These are phyloP conservation scores for Hansfordia pulvinata DNA, from an alignment of 2,329 filamentous ascomycete species.

Conservation along the genomic window DNA sequence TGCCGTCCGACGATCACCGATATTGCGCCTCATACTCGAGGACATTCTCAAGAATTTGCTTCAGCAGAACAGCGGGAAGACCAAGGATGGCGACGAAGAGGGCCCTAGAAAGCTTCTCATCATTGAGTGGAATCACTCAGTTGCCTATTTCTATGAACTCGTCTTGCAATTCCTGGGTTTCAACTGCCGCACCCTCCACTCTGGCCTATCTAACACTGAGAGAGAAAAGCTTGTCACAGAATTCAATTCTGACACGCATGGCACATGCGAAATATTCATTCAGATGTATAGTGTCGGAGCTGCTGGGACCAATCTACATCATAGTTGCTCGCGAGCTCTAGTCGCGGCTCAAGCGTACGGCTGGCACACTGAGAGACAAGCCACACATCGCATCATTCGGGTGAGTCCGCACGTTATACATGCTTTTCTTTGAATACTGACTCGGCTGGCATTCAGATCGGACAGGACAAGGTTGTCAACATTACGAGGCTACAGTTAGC, in stretches of 20 bases:
- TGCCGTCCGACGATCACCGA: conserved; percentile 10
- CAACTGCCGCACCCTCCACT: conserved; percentile 12
- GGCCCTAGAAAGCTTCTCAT: conserved; percentile 17
- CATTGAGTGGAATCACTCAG: conserved; percentile 10
- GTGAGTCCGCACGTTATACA: conserved; percentile 6
- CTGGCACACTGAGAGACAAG: conserved; percentile 11
- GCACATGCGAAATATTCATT: conserved; percentile 15
- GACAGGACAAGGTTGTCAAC: conserved; percentile 11
- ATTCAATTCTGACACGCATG: conserved; percentile 8
- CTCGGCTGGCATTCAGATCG: conserved; percentile 8
- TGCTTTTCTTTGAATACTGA: conserved; percentile 4
- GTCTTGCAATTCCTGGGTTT: conserved; percentile 14
- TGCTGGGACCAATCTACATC: conserved; percentile 14
- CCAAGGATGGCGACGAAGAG: no score
- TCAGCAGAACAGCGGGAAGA: conserved; percentile 5
- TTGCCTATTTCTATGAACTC: conserved; percentile 17
- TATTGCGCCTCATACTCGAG: conserved; percentile 12
- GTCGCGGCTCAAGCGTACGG: conserved; percentile 13
- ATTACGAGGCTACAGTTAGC: conserved; percentile 12
- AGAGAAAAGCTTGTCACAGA: conserved; percentile 10
- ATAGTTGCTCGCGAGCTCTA: conserved; percentile 12
- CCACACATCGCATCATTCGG: conserved; percentile 15
- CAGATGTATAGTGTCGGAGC: conserved; percentile 16
- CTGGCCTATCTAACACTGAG: conserved; percentile 7
- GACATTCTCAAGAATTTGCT: conserved; percentile 12